phyloP scores from a whole-genome alignment of 495 filamentous ascomycete genomes.

The Pyrenula massariospora region DNA sequence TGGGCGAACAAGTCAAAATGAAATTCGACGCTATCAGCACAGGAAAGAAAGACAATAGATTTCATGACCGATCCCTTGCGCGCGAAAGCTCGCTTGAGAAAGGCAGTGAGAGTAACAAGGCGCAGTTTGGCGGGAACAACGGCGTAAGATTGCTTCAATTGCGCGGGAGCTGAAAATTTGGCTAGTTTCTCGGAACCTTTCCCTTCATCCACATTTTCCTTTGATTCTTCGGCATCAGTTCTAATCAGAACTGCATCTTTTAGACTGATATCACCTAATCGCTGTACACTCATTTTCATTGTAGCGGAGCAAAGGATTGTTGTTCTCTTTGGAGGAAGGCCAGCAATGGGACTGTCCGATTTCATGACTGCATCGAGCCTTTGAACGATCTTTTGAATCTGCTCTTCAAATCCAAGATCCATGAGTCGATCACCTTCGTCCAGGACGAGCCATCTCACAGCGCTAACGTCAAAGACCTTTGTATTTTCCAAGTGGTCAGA shows the following conservation, averaged over 20 bases:
- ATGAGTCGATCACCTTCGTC: conserved; percentile 95
- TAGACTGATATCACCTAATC: conserved; percentile 83
- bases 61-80: conserved; percentile 85
- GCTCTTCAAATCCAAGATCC: conserved; percentile 94
- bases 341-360: conserved; percentile 31
- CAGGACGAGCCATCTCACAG: conserved; percentile 83
- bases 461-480: conserved; percentile 73
- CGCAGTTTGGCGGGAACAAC: conserved; percentile 81
- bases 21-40: conserved; percentile 93
- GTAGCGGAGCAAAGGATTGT: conserved; percentile 95
- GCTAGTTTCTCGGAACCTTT: conserved; percentile 22
- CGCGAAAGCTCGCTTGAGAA: conserved; percentile 75
- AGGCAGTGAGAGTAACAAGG: conserved; percentile 71
- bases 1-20: conserved; percentile 80
- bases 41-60: conserved; percentile 90
- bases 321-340: conserved; percentile 62
- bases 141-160: conserved; percentile 82
- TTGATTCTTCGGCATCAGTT: conserved; percentile 38
- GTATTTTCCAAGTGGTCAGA: conserved; percentile 89
- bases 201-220: conserved; percentile 26
- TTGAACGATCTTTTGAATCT: conserved; percentile 66
- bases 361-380: conserved; percentile 46
- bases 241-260: conserved; percentile 86
- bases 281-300: conserved; percentile 91
- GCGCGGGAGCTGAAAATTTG: conserved; percentile 73